Percentiles rank a stretch among this genome's conserved stretches.
Conservation (phyloP, 2,329 filamentous ascomycete species). For the Fusarium concolor region DNA sequence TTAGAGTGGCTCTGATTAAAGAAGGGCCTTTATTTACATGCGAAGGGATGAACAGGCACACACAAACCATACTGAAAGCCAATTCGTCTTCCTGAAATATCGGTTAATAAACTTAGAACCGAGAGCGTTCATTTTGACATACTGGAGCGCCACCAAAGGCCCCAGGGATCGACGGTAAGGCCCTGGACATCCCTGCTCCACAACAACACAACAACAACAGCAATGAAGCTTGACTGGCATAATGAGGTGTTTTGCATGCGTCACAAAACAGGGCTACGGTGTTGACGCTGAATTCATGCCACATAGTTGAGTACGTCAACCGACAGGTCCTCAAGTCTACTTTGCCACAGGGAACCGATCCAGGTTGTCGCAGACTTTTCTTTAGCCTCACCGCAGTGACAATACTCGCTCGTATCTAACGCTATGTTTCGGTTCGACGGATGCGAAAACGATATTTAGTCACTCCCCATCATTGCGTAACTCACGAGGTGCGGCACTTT, state of each 20-base stretch:
- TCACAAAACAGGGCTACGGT: not conserved
- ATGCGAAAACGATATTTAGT: not conserved
- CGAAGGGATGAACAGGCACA: conserved; percentile 15
- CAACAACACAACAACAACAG: not conserved
- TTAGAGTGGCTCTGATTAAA: not conserved
- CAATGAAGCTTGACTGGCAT: not conserved
- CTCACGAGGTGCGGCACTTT: conserved; percentile 17
- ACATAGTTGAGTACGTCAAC: not conserved
- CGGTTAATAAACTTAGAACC: conserved; percentile 35
- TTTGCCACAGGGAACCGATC: conserved; percentile 1
- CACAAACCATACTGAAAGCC: conserved; percentile 38
- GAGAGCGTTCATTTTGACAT: conserved; percentile 20
- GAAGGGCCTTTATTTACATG: not conserved
- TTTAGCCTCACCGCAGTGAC: conserved; percentile 12
- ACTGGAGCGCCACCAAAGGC: not conserved
- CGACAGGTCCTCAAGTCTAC: not conserved
- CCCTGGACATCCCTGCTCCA: conserved; percentile 27
- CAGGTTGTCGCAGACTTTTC: conserved; percentile 14
- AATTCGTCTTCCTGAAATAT: conserved; percentile 10
- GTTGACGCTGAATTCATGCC: not conserved
- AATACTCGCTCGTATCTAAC: conserved; percentile 9
- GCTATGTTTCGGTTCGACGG: conserved; percentile 15
- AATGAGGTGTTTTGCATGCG: conserved; percentile 14
- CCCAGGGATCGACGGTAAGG: conserved; percentile 30
- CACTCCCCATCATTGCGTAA: conserved; percentile 13